Percentiles rank a stretch among this genome's conserved stretches.
Conservation (phyloP, 768 basidiomycete species). For the Dioszegia aurantiaca region DNA sequence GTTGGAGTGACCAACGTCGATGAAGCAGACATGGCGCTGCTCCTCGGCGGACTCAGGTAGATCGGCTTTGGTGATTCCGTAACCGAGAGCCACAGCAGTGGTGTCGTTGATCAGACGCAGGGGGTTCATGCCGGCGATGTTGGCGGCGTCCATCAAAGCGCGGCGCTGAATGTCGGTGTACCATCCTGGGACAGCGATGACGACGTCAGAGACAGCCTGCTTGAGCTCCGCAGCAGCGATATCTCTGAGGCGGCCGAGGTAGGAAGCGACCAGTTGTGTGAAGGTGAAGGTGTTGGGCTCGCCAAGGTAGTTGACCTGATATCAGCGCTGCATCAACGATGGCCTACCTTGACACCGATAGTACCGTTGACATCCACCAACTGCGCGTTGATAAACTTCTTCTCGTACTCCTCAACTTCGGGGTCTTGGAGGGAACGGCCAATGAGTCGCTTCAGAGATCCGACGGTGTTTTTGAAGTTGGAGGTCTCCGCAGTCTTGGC, state of each 20-base stretch:
- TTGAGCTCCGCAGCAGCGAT: conserved; percentile 82
- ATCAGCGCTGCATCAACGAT: not conserved
- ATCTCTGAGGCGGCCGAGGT: conserved; percentile 84
- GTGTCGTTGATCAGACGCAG: conserved; percentile 96
- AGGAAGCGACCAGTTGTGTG: conserved; percentile 88
- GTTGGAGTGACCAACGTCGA: conserved; percentile 92
- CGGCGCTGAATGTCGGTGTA: conserved; percentile 91
- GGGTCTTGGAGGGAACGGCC: conserved; percentile 76
- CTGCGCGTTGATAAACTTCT: conserved; percentile 82
- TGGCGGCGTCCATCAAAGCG: conserved; percentile 81
- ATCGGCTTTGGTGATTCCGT: conserved; percentile 98
- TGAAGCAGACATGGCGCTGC: conserved; percentile 83
- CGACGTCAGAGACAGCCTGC: conserved; percentile 78
- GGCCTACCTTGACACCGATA: conserved; percentile 74
- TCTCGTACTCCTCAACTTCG: conserved; percentile 74
- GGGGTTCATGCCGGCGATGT: conserved; percentile 81
- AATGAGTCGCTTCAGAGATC: conserved; percentile 83
- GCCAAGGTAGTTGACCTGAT: conserved; percentile 81
- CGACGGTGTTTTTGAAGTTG: conserved; percentile 96
- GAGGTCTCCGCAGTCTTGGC: conserved; percentile 98
- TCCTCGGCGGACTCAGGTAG: conserved; percentile 74
- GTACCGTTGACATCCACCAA: conserved; percentile 79
- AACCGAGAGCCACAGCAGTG: conserved; percentile 91
- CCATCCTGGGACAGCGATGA: conserved; percentile 95
- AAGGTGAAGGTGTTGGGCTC: conserved; percentile 75